A percentile compares a stretch with the other conserved stretches of the same genome.
Conservation (phyloP, 768 basidiomycete species). For the Kwoniella shandongensis region DNA sequence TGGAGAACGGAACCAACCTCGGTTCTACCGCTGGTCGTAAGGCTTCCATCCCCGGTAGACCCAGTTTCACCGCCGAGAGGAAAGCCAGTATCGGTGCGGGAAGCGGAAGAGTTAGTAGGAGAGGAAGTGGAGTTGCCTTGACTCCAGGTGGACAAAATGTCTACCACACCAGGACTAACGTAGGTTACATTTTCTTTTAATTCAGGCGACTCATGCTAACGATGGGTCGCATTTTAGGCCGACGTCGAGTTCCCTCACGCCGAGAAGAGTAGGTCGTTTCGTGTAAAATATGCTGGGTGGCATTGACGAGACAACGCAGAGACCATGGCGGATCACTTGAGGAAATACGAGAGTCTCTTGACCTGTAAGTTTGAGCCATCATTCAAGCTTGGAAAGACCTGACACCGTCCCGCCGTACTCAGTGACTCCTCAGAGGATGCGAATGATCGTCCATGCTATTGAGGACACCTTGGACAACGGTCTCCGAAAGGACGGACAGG, state of each 20-base stretch:
- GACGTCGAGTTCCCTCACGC: slow-evolving; percentile 82
- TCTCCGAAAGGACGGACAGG: slow-evolving; percentile 74
- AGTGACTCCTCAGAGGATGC: slow-evolving; percentile 50
- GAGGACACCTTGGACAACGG: slow-evolving; percentile 87
- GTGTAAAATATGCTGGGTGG: neutral
- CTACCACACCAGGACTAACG: slow-evolving; percentile 82
- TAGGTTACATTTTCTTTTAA: slow-evolving; percentile 57
- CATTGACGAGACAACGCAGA: slow-evolving; percentile 23
- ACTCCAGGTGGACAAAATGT: slow-evolving; percentile 75
- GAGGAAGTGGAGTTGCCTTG: slow-evolving; percentile 62
- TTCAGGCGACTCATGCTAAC: too few relatives aligned
- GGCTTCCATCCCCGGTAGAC: slow-evolving; percentile 18
- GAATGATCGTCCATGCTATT: slow-evolving; percentile 93
- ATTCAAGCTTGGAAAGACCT: slow-evolving; percentile 53
- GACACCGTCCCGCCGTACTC: neutral
- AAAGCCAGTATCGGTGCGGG: slow-evolving; percentile 22
- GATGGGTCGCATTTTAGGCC: slow-evolving; percentile 44
- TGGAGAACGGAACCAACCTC: slow-evolving; percentile 47
- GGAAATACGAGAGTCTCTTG: slow-evolving; percentile 83
- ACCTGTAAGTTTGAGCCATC: slow-evolving; percentile 53
- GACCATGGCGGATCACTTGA: slow-evolving; percentile 90
- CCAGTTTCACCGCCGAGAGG: slow-evolving; percentile 31
- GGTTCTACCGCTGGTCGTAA: slow-evolving; percentile 38
- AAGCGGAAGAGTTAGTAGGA: slow-evolving; percentile 32
- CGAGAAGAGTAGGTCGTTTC: slow-evolving; percentile 67